Evolutionary conservation across 257 asterid genomes (phyloP), one percentile per base, ranked within the genome.

Genomic region (Striga asiatica): DNA sequence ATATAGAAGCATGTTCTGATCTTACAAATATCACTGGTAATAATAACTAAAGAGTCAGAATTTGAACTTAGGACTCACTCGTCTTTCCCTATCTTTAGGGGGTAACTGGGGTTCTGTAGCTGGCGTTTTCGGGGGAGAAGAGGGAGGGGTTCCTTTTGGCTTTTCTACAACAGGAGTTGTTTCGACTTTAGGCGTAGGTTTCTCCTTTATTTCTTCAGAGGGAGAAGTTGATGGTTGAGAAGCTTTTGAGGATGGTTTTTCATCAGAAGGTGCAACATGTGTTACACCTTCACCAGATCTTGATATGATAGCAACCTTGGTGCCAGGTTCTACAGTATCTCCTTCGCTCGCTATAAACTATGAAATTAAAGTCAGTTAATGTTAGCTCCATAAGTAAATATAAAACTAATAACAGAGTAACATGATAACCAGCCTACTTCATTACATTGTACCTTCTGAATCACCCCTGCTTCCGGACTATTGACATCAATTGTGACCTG

Each of bases 381-480:
- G 41, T 56, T 43, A 75, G 58, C 52, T 14, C 37, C 60, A 35
- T 49, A 45, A 19, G 50, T 65, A 45, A 42, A 52, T 2, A 39
- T 39, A 39, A 14, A 39, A 1, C 8, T 3, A 6, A 41, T 43
- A 61, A 9, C 29, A 21, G 27, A 25, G 6, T 53, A 23, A 56
- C 18, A 35, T 43, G 17, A 34, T 5, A 21, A 25, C 27, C 8
- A 51, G 43, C 57, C 50, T 47, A 60, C 56, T 42, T 24, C 18
- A 22, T 10, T 18, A 69, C 20, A 50, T 16, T 46, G 24, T 64
- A 92, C 99, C 99, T 92, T 65, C 69, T 84, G 82, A 69, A 92
- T 82, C 39, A 92, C 88, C 56, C 99, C 99, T 18, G 99, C 88
- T 84, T 84, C 97, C 62, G 99, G 99, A 73, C 99, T 88, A 65